Evolutionary conservation across 805 yeast species (phyloP).

Genomic region (Zygosaccharomyces bisporus): DNA sequence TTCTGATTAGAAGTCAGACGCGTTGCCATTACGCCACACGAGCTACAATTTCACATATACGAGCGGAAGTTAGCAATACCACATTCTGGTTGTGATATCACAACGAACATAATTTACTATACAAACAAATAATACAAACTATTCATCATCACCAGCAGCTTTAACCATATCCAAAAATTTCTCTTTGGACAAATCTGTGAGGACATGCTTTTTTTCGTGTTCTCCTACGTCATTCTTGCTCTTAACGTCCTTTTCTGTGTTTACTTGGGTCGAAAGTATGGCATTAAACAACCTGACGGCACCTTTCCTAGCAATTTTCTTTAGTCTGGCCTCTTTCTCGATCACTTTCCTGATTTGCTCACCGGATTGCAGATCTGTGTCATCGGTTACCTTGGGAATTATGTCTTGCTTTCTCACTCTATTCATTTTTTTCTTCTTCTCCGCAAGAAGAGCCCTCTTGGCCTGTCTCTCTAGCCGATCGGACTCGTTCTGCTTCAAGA

Average conservation of each 20-base stretch:
- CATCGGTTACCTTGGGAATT: conserved; percentile 55
- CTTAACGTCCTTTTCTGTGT: conserved; percentile 49
- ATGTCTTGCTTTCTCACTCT: conserved; percentile 64
- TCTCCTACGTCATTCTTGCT: conserved; percentile 43
- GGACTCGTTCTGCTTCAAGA: conserved; percentile 67
- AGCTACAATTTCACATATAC: conserved; percentile 27
- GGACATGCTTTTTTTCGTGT: conserved; percentile 49
- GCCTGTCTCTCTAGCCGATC: conserved; percentile 85
- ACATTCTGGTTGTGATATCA: not conserved
- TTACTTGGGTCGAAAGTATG: conserved; percentile 70
- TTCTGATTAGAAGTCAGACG: conserved; percentile 55
- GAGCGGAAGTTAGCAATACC: not conserved
- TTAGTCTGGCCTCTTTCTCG: conserved; percentile 64
- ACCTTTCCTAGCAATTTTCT: conserved; percentile 84
- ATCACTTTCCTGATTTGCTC: conserved; percentile 48
- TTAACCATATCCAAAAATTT: conserved; percentile 83
- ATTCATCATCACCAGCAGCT: conserved; percentile 55
- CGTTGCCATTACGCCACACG: conserved; percentile 56
- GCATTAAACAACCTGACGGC: conserved; percentile 84
- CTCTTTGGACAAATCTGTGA: conserved; percentile 82
- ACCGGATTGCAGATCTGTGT: conserved; percentile 41
- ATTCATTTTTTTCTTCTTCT: conserved; percentile 64
- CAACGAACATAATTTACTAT: not conserved
- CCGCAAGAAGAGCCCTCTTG: conserved; percentile 60
- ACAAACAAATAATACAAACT: conserved; percentile 1